These are phyloP conservation scores for Gymnopilus dilepis DNA, from an alignment of 768 basidiomycete genomes.

Conservation along the genomic window DNA sequence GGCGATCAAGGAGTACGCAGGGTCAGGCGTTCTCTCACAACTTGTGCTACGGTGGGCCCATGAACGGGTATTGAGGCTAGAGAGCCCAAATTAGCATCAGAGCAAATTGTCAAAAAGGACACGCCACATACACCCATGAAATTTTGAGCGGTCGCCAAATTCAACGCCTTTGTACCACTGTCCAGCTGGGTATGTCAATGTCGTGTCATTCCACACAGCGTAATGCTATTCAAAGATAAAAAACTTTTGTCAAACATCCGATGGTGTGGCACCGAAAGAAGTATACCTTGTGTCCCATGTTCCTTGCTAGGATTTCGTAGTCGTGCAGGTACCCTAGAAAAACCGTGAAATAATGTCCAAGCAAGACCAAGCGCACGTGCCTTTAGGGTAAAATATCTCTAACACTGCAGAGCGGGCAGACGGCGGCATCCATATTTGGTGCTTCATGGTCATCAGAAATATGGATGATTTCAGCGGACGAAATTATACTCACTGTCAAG, in stretches of 20 bases:
- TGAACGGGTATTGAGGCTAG: slow-evolving; percentile 59
- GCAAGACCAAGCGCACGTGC: slow-evolving; percentile 30
- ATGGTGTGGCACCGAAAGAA: neutral
- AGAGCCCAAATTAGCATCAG: neutral
- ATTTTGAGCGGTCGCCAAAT: neutral
- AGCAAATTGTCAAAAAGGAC: neutral
- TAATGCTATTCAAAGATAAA: slow-evolving; percentile 15
- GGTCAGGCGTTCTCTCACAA: slow-evolving; percentile 60
- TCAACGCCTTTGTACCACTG: slow-evolving; percentile 14
- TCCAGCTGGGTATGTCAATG: slow-evolving; percentile 6
- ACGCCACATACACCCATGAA: neutral
- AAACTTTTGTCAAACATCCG: too few species aligned
- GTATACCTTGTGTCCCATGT: slow-evolving; percentile 41
- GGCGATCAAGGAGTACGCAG: neutral
- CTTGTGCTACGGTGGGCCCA: slow-evolving; percentile 55
- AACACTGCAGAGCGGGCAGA: slow-evolving; percentile 65
- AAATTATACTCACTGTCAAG: slow-evolving; percentile 44
- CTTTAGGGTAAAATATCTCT: slow-evolving; percentile 66
- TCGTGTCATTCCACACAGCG: slow-evolving; percentile 23
- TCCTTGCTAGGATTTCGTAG: slow-evolving; percentile 45
- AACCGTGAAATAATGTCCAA: neutral
- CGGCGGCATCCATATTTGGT: slow-evolving; percentile 71
- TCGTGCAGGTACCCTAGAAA: slow-evolving; percentile 25
- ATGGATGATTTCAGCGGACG: neutral
- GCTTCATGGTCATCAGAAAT: slow-evolving; percentile 28